A percentile compares a stretch with the other conserved stretches of the same genome.
Conservation (phyloP, 2,329 filamentous ascomycete species). For the Didymosphaeria variabile region DNA sequence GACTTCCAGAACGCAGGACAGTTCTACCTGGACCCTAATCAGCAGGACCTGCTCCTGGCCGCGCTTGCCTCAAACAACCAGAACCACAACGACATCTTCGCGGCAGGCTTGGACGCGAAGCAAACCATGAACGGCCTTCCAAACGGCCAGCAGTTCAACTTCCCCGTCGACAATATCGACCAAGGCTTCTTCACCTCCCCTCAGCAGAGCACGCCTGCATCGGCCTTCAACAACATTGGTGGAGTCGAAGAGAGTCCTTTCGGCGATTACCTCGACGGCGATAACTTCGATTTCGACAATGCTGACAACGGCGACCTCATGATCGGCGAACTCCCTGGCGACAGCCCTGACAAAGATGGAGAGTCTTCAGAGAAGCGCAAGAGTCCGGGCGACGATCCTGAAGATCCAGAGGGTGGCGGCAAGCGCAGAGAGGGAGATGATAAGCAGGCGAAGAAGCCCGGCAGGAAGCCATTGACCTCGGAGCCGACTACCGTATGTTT, state of each 20-base stretch:
- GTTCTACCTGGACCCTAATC: constrained; percentile 56
- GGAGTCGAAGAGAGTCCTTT: constrained; percentile 76
- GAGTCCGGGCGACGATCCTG: constrained; percentile 72
- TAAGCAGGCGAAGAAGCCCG: constrained; percentile 92
- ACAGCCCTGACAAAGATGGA: constrained; percentile 60
- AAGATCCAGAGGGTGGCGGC: constrained; percentile 70
- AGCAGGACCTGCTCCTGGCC: constrained; percentile 59
- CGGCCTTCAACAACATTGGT: constrained; percentile 59
- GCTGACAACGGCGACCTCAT: constrained; percentile 66
- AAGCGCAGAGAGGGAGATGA: constrained; percentile 85
- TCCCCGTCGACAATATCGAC: constrained; percentile 45
- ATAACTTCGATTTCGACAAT: constrained; percentile 79
- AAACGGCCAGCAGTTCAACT: constrained; percentile 41
- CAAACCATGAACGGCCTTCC: constrained; percentile 30
- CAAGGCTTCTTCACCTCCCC: constrained; percentile 50
- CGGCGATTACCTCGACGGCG: constrained; percentile 81
- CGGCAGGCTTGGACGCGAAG: constrained; percentile 30
- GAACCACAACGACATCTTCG: constrained; percentile 41
- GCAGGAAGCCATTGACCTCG: constrained; percentile 92
- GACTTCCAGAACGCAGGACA: constrained; percentile 52
- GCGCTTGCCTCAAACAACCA: constrained; percentile 58
- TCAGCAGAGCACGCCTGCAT: constrained; percentile 48
- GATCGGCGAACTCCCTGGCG: constrained; percentile 78
- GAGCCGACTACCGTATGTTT: constrained; percentile 91
- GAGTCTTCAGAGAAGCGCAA: constrained; percentile 68